phyloP scores from a whole-genome alignment of 352 stramenopile species.

The Poterioochromonas sp. region DNA sequence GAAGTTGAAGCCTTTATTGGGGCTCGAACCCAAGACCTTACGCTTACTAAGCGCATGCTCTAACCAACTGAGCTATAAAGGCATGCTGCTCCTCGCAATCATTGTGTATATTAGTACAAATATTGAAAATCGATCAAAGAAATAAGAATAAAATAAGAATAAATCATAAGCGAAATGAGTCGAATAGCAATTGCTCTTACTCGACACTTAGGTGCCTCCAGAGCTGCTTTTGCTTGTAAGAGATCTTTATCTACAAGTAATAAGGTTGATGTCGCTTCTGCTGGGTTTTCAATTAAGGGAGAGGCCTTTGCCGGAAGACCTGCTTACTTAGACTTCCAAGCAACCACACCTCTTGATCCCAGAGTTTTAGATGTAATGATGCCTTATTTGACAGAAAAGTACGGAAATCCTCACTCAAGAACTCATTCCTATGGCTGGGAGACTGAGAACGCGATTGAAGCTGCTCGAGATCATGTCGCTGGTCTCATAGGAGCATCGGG shows the following conservation, averaged over 20 bases:
- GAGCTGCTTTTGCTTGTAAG: no score
- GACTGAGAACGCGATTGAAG: conserved; percentile 87
- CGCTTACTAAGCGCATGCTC: background rate
- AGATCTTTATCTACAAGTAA: no score
- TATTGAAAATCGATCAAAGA: no score
- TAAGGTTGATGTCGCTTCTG: no score
- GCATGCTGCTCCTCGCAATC: background rate
- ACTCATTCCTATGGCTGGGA: conserved; percentile 98
- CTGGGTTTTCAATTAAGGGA: conserved; percentile 59
- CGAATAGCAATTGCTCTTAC: no score
- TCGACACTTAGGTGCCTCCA: no score
- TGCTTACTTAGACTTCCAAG: conserved; percentile 87
- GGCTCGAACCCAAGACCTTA: background rate
- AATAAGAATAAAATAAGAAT: no score
- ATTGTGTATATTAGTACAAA: background rate
- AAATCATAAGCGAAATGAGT: no score
- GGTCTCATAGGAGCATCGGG: conserved; percentile 80
- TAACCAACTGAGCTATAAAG: background rate
- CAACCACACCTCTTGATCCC: conserved; percentile 95
- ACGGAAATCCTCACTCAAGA: conserved; percentile 96
- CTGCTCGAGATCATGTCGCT: conserved; percentile 70
- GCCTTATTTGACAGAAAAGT: conserved; percentile 77
- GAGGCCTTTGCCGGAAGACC: conserved; percentile 62
- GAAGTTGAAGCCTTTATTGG: background rate
- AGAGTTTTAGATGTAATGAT: conserved; percentile 97